A percentile compares a stretch with the other conserved stretches of the same genome.
phyloP scores from a whole-genome alignment of 2,329 filamentous ascomycete species.

The Fonsecaea nubica region DNA sequence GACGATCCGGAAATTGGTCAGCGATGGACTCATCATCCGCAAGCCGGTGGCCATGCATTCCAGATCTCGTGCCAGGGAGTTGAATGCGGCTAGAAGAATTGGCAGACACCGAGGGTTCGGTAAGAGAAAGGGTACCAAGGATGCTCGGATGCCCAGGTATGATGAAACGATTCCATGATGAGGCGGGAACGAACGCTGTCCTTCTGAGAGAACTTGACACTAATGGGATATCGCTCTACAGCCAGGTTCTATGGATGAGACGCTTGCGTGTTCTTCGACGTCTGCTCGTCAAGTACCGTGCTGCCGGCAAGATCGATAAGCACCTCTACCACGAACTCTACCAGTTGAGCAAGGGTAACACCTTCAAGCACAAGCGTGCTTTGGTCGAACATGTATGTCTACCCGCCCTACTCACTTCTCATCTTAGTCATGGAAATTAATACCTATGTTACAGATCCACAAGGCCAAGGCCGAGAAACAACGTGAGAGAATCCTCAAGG shows the following conservation, averaged over 20 bases:
- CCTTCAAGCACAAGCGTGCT: conserved; percentile 99
- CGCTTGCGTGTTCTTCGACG: conserved; percentile 98
- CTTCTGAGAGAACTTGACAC: background rate
- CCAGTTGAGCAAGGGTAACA: conserved; percentile 99
- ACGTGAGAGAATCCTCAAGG: conserved; percentile 93
- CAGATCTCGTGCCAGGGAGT: conserved; percentile 90
- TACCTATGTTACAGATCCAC: conserved; percentile 76
- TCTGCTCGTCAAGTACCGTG: conserved; percentile 99
- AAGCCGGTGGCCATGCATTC: conserved; percentile 99
- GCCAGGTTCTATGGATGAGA: conserved; percentile 99
- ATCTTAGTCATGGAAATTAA: conserved; percentile 37
- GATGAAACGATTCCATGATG: conserved; percentile 47
- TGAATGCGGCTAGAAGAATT: conserved; percentile 91
- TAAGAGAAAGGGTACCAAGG: conserved; percentile 99
- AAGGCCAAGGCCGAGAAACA: conserved; percentile 99
- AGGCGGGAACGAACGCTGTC: background rate
- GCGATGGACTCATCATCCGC: conserved; percentile 99
- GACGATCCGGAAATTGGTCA: conserved; percentile 98
- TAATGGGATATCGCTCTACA: conserved; percentile 48
- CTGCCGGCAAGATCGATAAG: conserved; percentile 99
- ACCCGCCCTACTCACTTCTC: conserved; percentile 29
- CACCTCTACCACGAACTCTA: conserved; percentile 99
- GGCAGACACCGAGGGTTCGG: conserved; percentile 98
- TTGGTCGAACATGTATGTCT: conserved; percentile 98
- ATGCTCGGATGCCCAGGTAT: conserved; percentile 98